Percentiles rank a stretch among this genome's conserved stretches.
Evolutionary conservation across 345 rosid species (phyloP).

Genomic region (Stellera chamaejasme): DNA sequence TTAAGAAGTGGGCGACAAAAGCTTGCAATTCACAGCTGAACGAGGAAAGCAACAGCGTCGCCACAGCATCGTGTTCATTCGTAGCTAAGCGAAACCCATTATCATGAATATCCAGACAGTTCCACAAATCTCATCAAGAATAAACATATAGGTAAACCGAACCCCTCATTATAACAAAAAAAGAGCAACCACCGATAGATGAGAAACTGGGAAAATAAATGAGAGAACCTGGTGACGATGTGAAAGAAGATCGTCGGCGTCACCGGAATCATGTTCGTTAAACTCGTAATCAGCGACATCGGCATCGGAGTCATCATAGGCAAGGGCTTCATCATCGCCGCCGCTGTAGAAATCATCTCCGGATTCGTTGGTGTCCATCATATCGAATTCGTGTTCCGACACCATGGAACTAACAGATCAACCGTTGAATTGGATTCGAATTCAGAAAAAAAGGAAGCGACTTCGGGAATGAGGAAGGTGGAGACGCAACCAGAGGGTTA

Average conservation of each 20-base stretch:
- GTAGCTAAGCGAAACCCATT: no score
- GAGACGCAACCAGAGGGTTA: not conserved
- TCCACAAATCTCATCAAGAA: not conserved
- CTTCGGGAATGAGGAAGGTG: not conserved
- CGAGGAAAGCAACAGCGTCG: no score
- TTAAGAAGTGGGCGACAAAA: no score
- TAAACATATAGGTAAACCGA: no score
- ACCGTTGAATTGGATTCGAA: slow-evolving; percentile 7
- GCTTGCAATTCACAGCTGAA: no score
- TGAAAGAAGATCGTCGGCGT: slow-evolving; percentile 53
- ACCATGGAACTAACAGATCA: slow-evolving; percentile 18
- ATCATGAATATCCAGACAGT: not conserved
- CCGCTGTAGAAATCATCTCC: slow-evolving; percentile 82
- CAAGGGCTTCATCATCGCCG: slow-evolving; percentile 39
- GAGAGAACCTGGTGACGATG: slow-evolving; percentile 53
- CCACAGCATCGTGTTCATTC: no score
- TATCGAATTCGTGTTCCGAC: slow-evolving; percentile 44
- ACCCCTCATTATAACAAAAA: no score
- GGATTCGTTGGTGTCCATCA: slow-evolving; percentile 48
- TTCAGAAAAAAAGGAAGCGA: not conserved
- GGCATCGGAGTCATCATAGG: slow-evolving; percentile 35
- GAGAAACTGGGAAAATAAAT: not conserved
- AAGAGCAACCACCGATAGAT: no score
- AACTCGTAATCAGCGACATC: slow-evolving; percentile 59
- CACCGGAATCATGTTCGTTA: slow-evolving; percentile 65